Evolutionary conservation across 2,329 filamentous ascomycete genomes (phyloP).

Genomic region (Coniochaeta ligniaria): DNA sequence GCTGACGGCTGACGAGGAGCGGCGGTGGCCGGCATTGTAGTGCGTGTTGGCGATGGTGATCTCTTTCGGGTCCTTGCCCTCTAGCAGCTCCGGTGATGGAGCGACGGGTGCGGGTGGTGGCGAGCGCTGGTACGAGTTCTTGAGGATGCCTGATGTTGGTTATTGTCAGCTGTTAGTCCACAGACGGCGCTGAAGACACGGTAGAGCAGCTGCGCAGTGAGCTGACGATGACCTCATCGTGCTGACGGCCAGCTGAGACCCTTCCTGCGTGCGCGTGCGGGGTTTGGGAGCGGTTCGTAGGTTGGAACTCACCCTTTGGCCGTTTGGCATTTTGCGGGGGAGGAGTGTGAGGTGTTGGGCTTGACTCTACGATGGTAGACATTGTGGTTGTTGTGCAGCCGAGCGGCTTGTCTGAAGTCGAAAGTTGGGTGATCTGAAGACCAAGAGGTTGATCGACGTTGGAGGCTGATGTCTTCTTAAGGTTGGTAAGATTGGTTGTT

Average conservation of each 20-base stretch:
- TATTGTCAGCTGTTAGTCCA: neutral
- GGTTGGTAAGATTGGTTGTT: neutral
- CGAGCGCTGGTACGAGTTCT: constrained; percentile 68
- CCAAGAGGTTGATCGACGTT: neutral
- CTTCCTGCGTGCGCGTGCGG: neutral
- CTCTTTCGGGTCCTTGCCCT: constrained; percentile 59
- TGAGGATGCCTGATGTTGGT: constrained; percentile 70
- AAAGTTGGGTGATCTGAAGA: neutral
- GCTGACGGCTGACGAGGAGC: constrained; percentile 68
- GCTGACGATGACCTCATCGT: neutral
- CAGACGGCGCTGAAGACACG: neutral
- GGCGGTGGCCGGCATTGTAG: constrained; percentile 82
- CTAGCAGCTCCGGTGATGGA: neutral
- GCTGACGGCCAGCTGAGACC: neutral
- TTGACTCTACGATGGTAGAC: constrained; percentile 30
- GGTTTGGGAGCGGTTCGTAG: neutral
- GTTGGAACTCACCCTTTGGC: constrained; percentile 34
- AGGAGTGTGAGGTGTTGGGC: constrained; percentile 32
- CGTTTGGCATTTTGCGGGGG: constrained; percentile 31
- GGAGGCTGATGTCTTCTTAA: neutral
- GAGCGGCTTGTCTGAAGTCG: neutral
- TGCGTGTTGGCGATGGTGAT: constrained; percentile 91
- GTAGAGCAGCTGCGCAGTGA: neutral
- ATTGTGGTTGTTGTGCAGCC: constrained; percentile 20
- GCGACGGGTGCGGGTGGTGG: constrained; percentile 46